These are phyloP conservation scores for Platanus orientalis DNA, from an alignment of 164 flowering plant species.

Conservation along the genomic window DNA sequence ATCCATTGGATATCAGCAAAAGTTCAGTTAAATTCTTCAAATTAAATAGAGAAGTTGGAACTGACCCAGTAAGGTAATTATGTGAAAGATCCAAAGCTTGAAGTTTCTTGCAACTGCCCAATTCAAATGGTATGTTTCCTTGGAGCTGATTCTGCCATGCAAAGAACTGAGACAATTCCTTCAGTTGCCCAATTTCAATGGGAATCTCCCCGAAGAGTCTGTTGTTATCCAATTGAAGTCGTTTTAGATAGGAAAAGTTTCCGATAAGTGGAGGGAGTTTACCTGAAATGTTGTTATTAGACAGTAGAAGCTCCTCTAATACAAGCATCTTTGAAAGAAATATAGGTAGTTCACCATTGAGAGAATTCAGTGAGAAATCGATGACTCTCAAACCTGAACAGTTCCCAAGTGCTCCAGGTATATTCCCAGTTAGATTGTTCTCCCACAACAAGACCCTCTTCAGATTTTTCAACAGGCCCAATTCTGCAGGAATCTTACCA, in stretches of 20 bases:
- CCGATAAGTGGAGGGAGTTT: constrained; percentile 38
- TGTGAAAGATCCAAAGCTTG: constrained; percentile 53
- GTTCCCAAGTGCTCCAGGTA: constrained; percentile 45
- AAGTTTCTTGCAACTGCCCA: constrained; percentile 44
- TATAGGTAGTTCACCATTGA: constrained; percentile 41
- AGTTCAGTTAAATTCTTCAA: constrained; percentile 46
- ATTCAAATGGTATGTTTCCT: constrained; percentile 45
- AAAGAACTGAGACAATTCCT: constrained; percentile 44
- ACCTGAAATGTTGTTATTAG: constrained; percentile 44
- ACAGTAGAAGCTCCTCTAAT: constrained; percentile 45
- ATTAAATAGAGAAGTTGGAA: constrained; percentile 42
- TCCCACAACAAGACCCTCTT: constrained; percentile 47
- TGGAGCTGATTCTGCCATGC: constrained; percentile 64
- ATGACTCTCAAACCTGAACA: constrained; percentile 33
- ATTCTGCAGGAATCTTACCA: constrained; percentile 40
- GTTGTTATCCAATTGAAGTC: constrained; percentile 57
- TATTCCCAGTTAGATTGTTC: constrained; percentile 40
- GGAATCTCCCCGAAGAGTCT: constrained; percentile 48
- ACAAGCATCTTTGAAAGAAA: constrained; percentile 25
- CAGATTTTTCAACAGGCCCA: constrained; percentile 36
- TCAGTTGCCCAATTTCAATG: constrained; percentile 36
- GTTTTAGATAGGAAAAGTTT: constrained; percentile 36
- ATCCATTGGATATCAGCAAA: constrained; percentile 42
- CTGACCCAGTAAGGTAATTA: constrained; percentile 47
- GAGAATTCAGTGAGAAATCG: constrained; percentile 50